Conservation (phyloP, 2,329 filamentous ascomycete genomes). For the Ciborinia camelliae region DNA sequence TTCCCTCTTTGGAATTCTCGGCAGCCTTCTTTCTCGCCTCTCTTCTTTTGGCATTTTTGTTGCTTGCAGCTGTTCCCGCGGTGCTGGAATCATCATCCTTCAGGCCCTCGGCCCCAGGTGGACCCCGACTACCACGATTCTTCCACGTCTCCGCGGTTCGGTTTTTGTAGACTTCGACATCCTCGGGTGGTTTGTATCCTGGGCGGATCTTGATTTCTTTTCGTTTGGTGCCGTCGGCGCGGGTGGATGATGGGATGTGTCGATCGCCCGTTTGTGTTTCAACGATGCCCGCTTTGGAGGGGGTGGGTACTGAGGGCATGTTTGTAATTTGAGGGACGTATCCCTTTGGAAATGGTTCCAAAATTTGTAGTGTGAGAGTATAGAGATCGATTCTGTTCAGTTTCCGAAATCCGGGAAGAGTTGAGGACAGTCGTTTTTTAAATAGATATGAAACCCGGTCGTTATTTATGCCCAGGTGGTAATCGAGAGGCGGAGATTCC, state of each 20-base stretch:
- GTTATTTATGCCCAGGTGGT: no score
- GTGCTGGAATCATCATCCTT: slow-evolving; percentile 44
- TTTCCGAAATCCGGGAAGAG: no score
- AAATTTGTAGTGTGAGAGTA: background rate
- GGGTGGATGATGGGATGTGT: slow-evolving; percentile 81
- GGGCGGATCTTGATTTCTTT: slow-evolving; percentile 93
- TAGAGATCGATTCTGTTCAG: no score
- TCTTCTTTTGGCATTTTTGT: slow-evolving; percentile 82
- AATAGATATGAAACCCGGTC: no score
- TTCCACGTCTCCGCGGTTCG: slow-evolving; percentile 82
- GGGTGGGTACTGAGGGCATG: slow-evolving; percentile 42
- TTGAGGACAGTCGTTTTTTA: no score
- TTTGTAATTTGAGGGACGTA: slow-evolving; percentile 15
- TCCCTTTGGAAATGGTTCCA: background rate
- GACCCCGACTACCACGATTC: slow-evolving; percentile 64
- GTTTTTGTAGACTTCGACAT: slow-evolving; percentile 95
- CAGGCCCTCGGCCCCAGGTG: slow-evolving; percentile 69
- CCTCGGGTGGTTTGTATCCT: slow-evolving; percentile 90
- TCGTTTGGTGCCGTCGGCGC: slow-evolving; percentile 85
- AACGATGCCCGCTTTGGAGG: slow-evolving; percentile 68
- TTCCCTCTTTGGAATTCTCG: slow-evolving; percentile 44
- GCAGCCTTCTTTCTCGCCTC: slow-evolving; percentile 63
- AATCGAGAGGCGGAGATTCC: no score
- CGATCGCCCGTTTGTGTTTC: slow-evolving; percentile 74
- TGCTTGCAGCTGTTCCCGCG: slow-evolving; percentile 52